Conservation (phyloP, 441 rosid species). For the Omphalea diandra region DNA sequence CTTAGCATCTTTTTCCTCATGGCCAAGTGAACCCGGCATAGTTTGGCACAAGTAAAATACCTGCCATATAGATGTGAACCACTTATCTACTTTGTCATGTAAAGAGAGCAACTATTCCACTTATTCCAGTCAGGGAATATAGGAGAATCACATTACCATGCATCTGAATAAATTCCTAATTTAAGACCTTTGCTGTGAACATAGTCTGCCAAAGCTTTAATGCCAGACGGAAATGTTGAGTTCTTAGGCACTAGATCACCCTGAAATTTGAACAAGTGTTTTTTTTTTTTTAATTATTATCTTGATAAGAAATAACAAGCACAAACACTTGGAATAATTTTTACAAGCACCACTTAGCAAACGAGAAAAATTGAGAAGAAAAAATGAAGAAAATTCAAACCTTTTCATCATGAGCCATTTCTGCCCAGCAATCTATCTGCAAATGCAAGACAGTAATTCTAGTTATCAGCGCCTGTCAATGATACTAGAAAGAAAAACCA, state of each 20-base stretch:
- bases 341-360: not conserved
- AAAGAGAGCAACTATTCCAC: not conserved
- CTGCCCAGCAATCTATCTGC: slow-evolving; percentile 99
- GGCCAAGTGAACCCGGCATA: slow-evolving; percentile 66
- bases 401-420: slow-evolving; percentile 67
- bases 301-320: not conserved
- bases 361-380: not conserved
- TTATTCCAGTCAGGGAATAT: not conserved
- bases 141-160: slow-evolving; percentile 40
- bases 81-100: not conserved
- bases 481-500: too few relatives aligned
- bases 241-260: slow-evolving; percentile 55
- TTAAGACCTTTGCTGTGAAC: slow-evolving; percentile 65
- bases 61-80: slow-evolving; percentile 25
- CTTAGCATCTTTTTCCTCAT: slow-evolving; percentile 66
- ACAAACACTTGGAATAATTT: not conserved
- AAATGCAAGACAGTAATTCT: slow-evolving; percentile 17
- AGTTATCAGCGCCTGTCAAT: not conserved
- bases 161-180: slow-evolving; percentile 67
- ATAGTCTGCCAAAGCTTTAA: slow-evolving; percentile 59
- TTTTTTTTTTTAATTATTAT: too few relatives aligned
- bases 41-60: slow-evolving; percentile 52
- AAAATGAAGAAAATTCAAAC: slow-evolving; percentile 34
- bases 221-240: slow-evolving; percentile 61
- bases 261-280: slow-evolving; percentile 34